phyloP scores from a whole-genome alignment of 352 stramenopile species.

The Phytophthora palmivora region DNA sequence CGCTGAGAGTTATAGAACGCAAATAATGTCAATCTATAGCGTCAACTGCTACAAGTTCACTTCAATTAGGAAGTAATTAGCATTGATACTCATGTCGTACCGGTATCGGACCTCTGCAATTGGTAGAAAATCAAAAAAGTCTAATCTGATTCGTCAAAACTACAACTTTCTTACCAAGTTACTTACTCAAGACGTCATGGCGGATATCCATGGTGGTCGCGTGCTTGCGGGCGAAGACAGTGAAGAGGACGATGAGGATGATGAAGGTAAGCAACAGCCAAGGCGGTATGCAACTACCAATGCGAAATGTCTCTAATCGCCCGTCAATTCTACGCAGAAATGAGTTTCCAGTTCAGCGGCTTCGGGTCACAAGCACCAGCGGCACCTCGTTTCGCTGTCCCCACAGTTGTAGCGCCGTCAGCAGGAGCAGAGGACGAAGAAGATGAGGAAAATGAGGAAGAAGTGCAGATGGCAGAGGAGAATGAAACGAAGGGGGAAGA shows the following conservation, averaged over 20 bases:
- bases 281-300: background rate
- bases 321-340: conserved; percentile 25
- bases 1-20: conserved; percentile 33
- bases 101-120: background rate
- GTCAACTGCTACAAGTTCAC: background rate
- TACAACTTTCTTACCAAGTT: background rate
- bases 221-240: conserved; percentile 83
- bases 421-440: conserved; percentile 15
- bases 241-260: conserved; percentile 80
- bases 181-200: conserved; percentile 39
- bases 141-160: conserved; percentile 30
- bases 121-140: conserved; percentile 17
- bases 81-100: no score
- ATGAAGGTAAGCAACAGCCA: conserved; percentile 35
- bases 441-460: conserved; percentile 51
- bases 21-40: background rate
- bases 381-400: conserved; percentile 40
- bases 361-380: conserved; percentile 33
- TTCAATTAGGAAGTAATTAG: background rate
- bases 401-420: conserved; percentile 32
- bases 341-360: conserved; percentile 62
- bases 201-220: conserved; percentile 64
- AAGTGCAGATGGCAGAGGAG: conserved; percentile 17
- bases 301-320: background rate
- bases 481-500: conserved; percentile 2